Evolutionary conservation across 2,329 filamentous ascomycete species (phyloP).

Genomic region (Chaetoscypha palmicola): DNA sequence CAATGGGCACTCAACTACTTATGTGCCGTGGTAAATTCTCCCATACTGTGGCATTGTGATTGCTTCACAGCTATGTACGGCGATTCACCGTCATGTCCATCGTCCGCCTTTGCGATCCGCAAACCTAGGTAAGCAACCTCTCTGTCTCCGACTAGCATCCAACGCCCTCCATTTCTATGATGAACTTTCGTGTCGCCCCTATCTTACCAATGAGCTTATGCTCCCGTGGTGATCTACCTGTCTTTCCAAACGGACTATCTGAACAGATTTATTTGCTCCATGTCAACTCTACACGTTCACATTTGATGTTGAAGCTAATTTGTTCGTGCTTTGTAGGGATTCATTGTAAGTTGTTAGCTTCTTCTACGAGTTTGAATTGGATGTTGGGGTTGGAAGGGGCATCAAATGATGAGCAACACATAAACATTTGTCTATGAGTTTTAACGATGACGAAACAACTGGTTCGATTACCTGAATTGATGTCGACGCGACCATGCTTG

Average conservation of each 20-base stretch:
- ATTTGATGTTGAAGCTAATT: slow-evolving; percentile 1
- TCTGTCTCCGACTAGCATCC: neutral
- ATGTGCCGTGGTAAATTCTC: too few relatives aligned
- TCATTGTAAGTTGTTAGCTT: slow-evolving; percentile 2
- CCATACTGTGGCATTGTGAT: too few relatives aligned
- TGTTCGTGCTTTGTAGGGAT: neutral
- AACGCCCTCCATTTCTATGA: slow-evolving; percentile 38
- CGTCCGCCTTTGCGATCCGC: neutral
- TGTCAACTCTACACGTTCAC: neutral
- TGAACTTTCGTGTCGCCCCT: slow-evolving; percentile 53
- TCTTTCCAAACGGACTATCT: slow-evolving; percentile 52
- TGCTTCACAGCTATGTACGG: too few relatives aligned
- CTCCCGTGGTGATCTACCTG: slow-evolving; percentile 50
- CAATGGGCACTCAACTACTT: too few relatives aligned
- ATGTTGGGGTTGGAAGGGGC: neutral
- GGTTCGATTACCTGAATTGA: slow-evolving; percentile 34
- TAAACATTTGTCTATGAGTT: slow-evolving; percentile 40
- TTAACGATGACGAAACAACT: slow-evolving; percentile 31
- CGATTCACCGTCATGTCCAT: too few relatives aligned
- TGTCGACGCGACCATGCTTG: neutral
- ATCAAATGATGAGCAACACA: slow-evolving; percentile 35
- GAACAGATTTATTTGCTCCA: slow-evolving; percentile 28
- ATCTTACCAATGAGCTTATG: slow-evolving; percentile 41
- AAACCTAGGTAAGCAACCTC: slow-evolving; percentile 1
- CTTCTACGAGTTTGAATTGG: neutral